Evolutionary conservation across 148 eudicot species (phyloP).

Genomic region (Heliosperma pusillum): DNA sequence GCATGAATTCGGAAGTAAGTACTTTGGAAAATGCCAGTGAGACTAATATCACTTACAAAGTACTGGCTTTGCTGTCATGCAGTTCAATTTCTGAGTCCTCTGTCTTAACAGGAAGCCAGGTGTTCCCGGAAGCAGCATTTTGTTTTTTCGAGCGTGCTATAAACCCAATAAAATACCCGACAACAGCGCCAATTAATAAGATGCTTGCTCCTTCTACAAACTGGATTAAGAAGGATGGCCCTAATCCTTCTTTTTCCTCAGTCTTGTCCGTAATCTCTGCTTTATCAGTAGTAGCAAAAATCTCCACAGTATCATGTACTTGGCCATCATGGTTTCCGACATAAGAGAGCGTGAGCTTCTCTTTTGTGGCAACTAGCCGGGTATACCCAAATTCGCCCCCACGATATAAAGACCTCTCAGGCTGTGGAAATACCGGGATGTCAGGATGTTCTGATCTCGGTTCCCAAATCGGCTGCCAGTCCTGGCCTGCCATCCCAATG

Average conservation of each 20-base stretch:
- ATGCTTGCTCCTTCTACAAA: conserved; percentile 50
- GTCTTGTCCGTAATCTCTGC: conserved; percentile 8
- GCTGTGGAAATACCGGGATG: conserved; percentile 72
- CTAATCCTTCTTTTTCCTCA: conserved; percentile 15
- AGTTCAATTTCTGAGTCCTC: conserved; percentile 43
- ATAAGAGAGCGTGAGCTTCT: conserved; percentile 72
- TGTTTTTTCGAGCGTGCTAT: conserved; percentile 46
- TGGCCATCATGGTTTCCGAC: conserved; percentile 97
- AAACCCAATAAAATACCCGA: conserved; percentile 69
- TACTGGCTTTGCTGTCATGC: neutral
- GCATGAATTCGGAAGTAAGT: neutral
- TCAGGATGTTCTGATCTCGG: conserved; percentile 65
- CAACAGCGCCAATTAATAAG: conserved; percentile 57
- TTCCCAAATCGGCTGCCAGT: conserved; percentile 92
- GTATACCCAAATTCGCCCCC: conserved; percentile 92
- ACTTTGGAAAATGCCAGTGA: neutral
- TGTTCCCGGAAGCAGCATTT: conserved; percentile 24
- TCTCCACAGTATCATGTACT: conserved; percentile 82
- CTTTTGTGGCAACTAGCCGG: conserved; percentile 69
- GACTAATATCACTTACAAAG: conserved; percentile 11
- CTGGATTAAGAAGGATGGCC: conserved; percentile 29
- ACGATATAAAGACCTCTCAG: conserved; percentile 61
- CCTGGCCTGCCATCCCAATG: conserved; percentile 96
- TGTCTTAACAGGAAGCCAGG: conserved; percentile 70
- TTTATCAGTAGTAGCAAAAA: conserved; percentile 18